phyloP scores from a whole-genome alignment of 768 basidiomycete genomes.

The Leccinum fibrillosum region DNA sequence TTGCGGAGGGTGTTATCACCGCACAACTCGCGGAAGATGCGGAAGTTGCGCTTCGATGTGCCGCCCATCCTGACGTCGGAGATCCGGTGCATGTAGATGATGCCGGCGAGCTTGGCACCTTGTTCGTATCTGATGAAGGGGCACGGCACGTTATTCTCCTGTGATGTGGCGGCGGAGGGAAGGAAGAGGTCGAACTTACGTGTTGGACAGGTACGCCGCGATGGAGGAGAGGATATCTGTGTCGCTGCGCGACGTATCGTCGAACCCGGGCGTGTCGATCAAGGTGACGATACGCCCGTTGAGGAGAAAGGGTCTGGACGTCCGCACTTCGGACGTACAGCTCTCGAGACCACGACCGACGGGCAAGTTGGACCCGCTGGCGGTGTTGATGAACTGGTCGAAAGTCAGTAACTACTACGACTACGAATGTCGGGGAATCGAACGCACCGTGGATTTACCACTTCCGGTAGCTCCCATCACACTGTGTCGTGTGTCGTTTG shows the following conservation, averaged over 20 bases:
- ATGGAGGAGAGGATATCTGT: slow-evolving; percentile 50
- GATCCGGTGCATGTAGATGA: slow-evolving; percentile 57
- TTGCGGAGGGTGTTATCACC: slow-evolving; percentile 47
- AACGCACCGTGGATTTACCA: slow-evolving; percentile 35
- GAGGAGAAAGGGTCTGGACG: slow-evolving; percentile 42
- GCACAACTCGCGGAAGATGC: slow-evolving; percentile 51
- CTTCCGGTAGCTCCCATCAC: slow-evolving; percentile 36
- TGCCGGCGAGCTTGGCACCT: slow-evolving; percentile 43
- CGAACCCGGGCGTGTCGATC: slow-evolving; percentile 63
- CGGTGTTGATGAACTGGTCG: slow-evolving; percentile 50
- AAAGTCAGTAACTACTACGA: slow-evolving; percentile 2
- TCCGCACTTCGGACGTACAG: slow-evolving; percentile 46
- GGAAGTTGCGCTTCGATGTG: slow-evolving; percentile 48
- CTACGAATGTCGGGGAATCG: background rate
- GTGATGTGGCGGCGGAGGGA: background rate
- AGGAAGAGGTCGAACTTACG: slow-evolving; percentile 16
- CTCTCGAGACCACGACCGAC: slow-evolving; percentile 48
- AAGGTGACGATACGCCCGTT: slow-evolving; percentile 45
- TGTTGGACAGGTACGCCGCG: slow-evolving; percentile 37
- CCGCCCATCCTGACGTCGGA: slow-evolving; percentile 49
- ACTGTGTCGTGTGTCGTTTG: slow-evolving; percentile 12
- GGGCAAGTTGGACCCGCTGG: slow-evolving; percentile 46
- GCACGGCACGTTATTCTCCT: background rate
- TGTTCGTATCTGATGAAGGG: slow-evolving; percentile 28
- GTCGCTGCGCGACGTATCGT: slow-evolving; percentile 49